Evolutionary conservation across 208 protist species (phyloP).

Genomic region (Trypanosoma congolense): DNA sequence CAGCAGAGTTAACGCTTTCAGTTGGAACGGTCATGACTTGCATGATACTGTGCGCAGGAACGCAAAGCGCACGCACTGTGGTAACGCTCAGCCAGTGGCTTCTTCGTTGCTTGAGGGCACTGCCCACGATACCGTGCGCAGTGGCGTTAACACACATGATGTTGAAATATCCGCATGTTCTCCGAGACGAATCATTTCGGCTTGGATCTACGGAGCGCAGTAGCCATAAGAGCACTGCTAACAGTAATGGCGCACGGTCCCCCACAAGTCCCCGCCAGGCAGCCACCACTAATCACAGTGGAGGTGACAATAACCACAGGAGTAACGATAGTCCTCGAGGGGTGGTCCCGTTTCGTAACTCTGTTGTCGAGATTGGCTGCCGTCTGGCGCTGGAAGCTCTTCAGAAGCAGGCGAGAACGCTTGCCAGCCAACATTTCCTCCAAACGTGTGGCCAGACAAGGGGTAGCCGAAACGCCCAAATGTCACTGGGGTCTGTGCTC

Average conservation of each 20-base stretch:
- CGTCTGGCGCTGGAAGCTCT: slow-evolving; percentile 7
- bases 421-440: slow-evolving; percentile 6
- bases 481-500: background rate
- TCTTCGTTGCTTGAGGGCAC: slow-evolving; percentile 4
- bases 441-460: no score
- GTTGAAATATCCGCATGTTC: slow-evolving; percentile 21
- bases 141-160: slow-evolving; percentile 23
- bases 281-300: background rate
- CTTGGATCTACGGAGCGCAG: background rate
- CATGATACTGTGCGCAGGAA: slow-evolving; percentile 17
- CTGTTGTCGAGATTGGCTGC: slow-evolving; percentile 14
- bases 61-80: slow-evolving; percentile 13
- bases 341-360: slow-evolving; percentile 12
- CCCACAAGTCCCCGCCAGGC: background rate
- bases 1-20: slow-evolving; percentile 8
- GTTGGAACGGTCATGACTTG: slow-evolving; percentile 15
- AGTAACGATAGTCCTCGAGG: background rate
- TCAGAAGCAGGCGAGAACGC: background rate
- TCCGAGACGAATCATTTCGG: slow-evolving; percentile 5
- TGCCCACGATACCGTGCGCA: slow-evolving; percentile 9
- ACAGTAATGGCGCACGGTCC: background rate
- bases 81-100: slow-evolving; percentile 18
- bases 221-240: background rate
- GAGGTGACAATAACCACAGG: background rate
- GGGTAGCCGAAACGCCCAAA: no score